phyloP scores from a whole-genome alignment of 2,329 filamentous ascomycete genomes.

The Cordyceps militaris region DNA sequence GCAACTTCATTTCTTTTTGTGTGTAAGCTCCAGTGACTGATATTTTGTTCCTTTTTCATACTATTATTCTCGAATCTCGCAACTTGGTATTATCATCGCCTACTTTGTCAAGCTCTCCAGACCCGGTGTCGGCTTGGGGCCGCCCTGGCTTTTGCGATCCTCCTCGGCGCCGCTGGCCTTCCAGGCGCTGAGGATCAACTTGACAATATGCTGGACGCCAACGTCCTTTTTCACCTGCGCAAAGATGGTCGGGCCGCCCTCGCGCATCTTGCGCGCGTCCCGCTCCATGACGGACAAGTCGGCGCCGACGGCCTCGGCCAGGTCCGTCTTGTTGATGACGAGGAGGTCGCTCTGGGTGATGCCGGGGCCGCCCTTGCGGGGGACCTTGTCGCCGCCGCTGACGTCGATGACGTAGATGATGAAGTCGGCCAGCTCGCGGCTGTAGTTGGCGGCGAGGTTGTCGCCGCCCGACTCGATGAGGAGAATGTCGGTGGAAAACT shows the following conservation, averaged over 20 bases:
- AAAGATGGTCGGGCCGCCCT: slow-evolving; percentile 92
- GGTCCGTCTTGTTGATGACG: slow-evolving; percentile 94
- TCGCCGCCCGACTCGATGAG: slow-evolving; percentile 95
- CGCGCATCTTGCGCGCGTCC: slow-evolving; percentile 88
- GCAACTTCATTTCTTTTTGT: neutral
- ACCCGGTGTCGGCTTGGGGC: slow-evolving; percentile 50
- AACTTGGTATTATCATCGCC: neutral
- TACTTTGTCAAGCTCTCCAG: slow-evolving; percentile 38
- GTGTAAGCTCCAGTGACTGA: neutral
- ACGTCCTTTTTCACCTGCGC: slow-evolving; percentile 93
- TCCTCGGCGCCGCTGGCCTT: slow-evolving; percentile 76
- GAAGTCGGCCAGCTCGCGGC: slow-evolving; percentile 86
- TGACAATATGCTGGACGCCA: slow-evolving; percentile 78
- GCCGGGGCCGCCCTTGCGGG: slow-evolving; percentile 88
- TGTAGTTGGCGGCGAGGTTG: slow-evolving; percentile 96
- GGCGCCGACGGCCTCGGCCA: slow-evolving; percentile 83
- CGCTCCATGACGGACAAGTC: slow-evolving; percentile 91
- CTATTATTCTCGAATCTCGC: neutral
- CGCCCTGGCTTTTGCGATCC: slow-evolving; percentile 45
- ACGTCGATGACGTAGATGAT: slow-evolving; percentile 99
- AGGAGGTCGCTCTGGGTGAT: slow-evolving; percentile 94
- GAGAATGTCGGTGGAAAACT: slow-evolving; percentile 73
- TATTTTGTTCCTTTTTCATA: neutral
- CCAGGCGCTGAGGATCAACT: slow-evolving; percentile 86
- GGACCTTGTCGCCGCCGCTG: slow-evolving; percentile 91